A percentile compares a stretch with the other conserved stretches of the same genome.
These are phyloP conservation scores for Trapa incisa DNA, from an alignment of 345 rosid genomes.

Conservation along the genomic window DNA sequence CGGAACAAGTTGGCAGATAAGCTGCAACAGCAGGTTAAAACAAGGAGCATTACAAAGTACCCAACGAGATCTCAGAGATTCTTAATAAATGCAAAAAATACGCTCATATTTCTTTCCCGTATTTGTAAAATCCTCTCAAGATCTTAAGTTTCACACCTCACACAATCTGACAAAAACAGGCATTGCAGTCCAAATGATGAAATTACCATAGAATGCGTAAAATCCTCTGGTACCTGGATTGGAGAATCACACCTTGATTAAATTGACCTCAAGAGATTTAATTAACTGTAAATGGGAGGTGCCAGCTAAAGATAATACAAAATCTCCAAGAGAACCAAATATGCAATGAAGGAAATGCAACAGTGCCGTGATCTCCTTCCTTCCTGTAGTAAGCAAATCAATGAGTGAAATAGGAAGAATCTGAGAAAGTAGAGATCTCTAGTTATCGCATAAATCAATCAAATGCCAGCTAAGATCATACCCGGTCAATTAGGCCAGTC, in stretches of 20 bases:
- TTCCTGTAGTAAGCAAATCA: slow-evolving; percentile 3
- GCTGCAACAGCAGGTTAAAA: neutral
- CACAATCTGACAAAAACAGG: too few species aligned
- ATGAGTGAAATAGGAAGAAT: slow-evolving; percentile 3
- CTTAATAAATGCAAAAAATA: neutral
- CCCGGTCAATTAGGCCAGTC: too few species aligned
- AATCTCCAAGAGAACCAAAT: slow-evolving; percentile 8
- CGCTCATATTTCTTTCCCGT: neutral
- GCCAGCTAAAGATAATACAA: neutral
- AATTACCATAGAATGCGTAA: neutral
- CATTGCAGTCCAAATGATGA: too few species aligned
- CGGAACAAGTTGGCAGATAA: neutral
- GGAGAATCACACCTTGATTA: neutral
- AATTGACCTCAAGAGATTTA: neutral
- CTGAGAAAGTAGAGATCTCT: neutral
- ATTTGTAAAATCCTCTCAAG: too few species aligned
- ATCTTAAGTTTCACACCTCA: too few species aligned
- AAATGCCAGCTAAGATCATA: slow-evolving; percentile 4
- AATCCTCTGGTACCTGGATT: neutral
- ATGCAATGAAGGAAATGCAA: neutral
- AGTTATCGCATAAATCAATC: slow-evolving; percentile 9
- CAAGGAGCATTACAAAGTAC: neutral
- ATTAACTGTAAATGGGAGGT: neutral
- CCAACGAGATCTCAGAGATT: neutral
- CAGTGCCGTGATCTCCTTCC: neutral